Base-by-base conservation (phyloP, 2,329 filamentous ascomycete genomes). In the Pseudogymnoascus sp. region DNA sequence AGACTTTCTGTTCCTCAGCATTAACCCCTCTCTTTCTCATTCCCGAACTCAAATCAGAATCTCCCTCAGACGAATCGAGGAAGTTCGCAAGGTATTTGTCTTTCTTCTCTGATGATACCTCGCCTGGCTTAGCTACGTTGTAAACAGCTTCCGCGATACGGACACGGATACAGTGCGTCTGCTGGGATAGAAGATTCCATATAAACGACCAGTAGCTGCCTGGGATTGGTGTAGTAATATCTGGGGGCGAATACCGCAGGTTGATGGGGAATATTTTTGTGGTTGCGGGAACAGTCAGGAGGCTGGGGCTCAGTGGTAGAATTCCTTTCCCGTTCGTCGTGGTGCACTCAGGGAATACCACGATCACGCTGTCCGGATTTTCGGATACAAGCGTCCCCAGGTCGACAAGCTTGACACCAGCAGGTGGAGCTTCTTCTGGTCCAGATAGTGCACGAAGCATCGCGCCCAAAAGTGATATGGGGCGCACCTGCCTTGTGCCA, bases 291-390 rank as follows among this genome's bases (percentile, higher is more conserved):
- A 84, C 84, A 14, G 85, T 82, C 2, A 94, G 78, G 1, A 99
- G 79, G 58, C 86, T 87, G 0, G 89, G 90, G 63, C 88, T 90
- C 61, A 96, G 84, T 1, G 91, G 89, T 11, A 99, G 76, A 64
- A 97, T 92, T 4, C 88, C 94, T 67, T 90, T 87, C 64, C 93
- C 93, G 71, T 99, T 99, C 47, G 91, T 96, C 0, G 94, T 96
- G 4, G 89, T 94, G 74, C 89, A 93, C 76, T 99, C 94, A 11
- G 94, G 93, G 73, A 97, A 97, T 1, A 96, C 85, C 64, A 87
- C 91, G 64, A 97, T 83, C 63, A 90, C 84, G 50, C 91, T 86
- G 62, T 83, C 80, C 0, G 91, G 91, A 71, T 95, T 83, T 62
- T 82, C 78, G 33, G 79, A 75, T 9, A 92, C 72, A 4, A 97